Conservation (phyloP, 2,329 filamentous ascomycete species). For the Amauroascus niger region DNA sequence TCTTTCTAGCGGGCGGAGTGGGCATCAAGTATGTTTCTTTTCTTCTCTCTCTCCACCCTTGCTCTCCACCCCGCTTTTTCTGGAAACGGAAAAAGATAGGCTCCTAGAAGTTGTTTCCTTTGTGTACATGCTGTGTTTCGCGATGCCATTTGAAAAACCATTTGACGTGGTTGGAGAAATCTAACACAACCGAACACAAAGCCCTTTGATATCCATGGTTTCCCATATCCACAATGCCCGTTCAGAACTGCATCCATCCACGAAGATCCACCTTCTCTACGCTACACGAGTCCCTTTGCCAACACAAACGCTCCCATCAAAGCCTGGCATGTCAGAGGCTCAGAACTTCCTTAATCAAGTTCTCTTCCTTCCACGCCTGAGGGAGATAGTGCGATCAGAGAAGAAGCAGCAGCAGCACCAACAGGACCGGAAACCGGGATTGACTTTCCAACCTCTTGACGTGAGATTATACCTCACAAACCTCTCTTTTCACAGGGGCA, state of each 20-base stretch:
- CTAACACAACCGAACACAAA: constrained; percentile 21
- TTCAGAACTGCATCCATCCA: constrained; percentile 22
- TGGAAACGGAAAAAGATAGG: too few species aligned
- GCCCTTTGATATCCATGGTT: constrained; percentile 65
- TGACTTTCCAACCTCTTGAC: constrained; percentile 7
- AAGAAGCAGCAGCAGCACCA: constrained; percentile 6
- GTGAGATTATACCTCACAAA: constrained; percentile 26
- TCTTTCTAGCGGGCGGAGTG: constrained; percentile 72
- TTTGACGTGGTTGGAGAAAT: neutral
- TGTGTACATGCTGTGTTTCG: neutral
- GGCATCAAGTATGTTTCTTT: constrained; percentile 57
- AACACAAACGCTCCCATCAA: neutral
- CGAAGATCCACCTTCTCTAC: constrained; percentile 54
- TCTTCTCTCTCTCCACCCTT: neutral
- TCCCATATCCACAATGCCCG: constrained; percentile 46
- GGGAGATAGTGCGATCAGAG: constrained; percentile 28
- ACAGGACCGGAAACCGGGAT: neutral
- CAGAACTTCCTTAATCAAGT: constrained; percentile 26
- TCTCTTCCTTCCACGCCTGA: constrained; percentile 41
- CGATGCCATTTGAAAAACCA: neutral
- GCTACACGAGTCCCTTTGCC: constrained; percentile 39
- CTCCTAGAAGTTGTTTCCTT: neutral
- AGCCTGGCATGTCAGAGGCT: neutral
- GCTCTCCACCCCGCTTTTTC: too few species aligned
- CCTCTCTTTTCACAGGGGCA: neutral